Evolutionary conservation across 208 protist species (phyloP).

Genomic region (Phytomonas serpens): DNA sequence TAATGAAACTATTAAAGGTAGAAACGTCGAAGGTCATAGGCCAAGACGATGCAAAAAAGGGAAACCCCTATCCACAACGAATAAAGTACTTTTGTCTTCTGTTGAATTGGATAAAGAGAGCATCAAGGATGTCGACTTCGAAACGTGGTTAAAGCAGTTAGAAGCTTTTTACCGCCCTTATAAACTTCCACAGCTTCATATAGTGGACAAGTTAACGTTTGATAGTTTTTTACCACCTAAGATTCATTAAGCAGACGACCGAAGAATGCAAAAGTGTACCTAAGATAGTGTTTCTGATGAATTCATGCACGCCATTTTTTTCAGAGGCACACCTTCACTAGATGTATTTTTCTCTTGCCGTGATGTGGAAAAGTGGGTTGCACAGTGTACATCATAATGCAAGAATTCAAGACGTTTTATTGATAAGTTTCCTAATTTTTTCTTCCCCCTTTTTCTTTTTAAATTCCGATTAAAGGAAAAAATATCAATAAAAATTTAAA

Average conservation of each 20-base stretch:
- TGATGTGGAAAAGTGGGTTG: background rate
- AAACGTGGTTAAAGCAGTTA: conserved; percentile 26
- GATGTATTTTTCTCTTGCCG: background rate
- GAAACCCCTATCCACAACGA: background rate
- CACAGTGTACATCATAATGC: background rate
- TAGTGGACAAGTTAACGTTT: conserved; percentile 42
- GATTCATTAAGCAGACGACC: background rate
- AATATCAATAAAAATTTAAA: background rate
- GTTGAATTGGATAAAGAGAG: background rate
- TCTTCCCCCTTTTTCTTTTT: background rate
- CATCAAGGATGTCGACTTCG: conserved; percentile 18
- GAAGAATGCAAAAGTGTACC: background rate
- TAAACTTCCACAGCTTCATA: conserved; percentile 28
- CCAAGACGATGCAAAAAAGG: background rate
- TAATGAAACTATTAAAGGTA: background rate
- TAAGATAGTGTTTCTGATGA: background rate
- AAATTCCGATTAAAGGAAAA: background rate
- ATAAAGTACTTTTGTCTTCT: background rate
- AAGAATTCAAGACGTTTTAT: background rate
- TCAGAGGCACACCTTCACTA: background rate
- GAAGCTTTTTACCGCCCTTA: conserved; percentile 21
- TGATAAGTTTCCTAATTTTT: conserved; percentile 1
- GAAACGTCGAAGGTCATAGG: background rate
- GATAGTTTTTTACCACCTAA: conserved; percentile 33
- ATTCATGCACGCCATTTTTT: background rate